A percentile compares a stretch with the other conserved stretches of the same genome.
These are phyloP conservation scores for Aspergillus udagawae DNA, from an alignment of 2,329 filamentous ascomycete species.

Conservation along the genomic window DNA sequence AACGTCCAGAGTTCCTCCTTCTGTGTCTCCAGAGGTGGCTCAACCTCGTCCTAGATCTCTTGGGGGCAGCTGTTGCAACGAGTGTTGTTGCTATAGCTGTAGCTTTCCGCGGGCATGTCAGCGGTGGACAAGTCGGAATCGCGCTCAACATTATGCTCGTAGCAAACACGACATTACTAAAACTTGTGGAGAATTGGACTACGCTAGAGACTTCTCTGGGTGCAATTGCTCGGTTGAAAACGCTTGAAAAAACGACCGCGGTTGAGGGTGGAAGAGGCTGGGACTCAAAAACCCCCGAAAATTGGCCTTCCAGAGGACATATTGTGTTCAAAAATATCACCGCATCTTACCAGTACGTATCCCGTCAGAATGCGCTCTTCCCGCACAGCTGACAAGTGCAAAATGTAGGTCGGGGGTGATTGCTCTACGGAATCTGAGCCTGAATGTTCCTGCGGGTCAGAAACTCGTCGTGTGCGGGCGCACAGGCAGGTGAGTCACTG, in stretches of 20 bases:
- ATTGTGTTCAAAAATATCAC: too few relatives aligned
- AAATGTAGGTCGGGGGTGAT: too few relatives aligned
- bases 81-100: conserved; percentile 42
- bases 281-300: too few relatives aligned
- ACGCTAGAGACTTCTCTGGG: conserved; percentile 51
- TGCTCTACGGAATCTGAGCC: too few relatives aligned
- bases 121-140: conserved; percentile 44
- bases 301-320: too few relatives aligned
- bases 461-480: too few relatives aligned
- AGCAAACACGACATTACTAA: conserved; percentile 42
- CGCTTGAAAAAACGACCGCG: too few relatives aligned
- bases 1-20: conserved; percentile 44
- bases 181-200: conserved; percentile 48
- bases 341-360: too few relatives aligned
- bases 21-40: conserved; percentile 44
- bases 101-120: conserved; percentile 28
- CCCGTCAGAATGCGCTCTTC: accelerated
- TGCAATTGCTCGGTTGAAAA: conserved; percentile 27
- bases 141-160: conserved; percentile 44
- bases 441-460: too few relatives aligned
- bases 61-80: conserved; percentile 40
- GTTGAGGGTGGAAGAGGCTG: too few relatives aligned
- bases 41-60: conserved; percentile 37
- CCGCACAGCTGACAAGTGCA: too few relatives aligned
- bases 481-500: too few relatives aligned